Percentiles rank a stretch among this genome's conserved stretches.
phyloP scores from a whole-genome alignment of 2,329 filamentous ascomycete genomes.

The Amauroascus niger region DNA sequence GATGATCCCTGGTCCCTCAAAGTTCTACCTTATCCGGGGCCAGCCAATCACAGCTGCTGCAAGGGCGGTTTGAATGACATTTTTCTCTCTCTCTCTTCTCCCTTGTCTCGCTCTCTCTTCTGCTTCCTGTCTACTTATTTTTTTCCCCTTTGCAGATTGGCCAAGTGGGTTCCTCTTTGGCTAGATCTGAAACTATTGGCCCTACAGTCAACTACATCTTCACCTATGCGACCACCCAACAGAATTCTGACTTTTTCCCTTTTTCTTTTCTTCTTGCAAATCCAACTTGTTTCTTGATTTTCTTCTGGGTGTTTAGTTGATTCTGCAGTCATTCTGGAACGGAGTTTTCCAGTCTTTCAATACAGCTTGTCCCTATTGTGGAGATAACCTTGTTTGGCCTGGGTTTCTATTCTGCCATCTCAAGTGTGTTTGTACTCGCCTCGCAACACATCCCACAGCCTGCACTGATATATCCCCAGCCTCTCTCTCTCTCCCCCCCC shows the following conservation, averaged over 20 bases:
- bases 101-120: background rate
- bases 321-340: too few species aligned
- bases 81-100: background rate
- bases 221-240: too few species aligned
- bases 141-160: too few species aligned
- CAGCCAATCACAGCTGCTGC: conserved; percentile 6
- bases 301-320: too few species aligned
- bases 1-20: background rate
- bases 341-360: too few species aligned
- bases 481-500: background rate
- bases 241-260: too few species aligned
- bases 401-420: background rate
- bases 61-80: background rate
- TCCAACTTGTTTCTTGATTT: too few species aligned
- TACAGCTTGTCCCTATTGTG: background rate
- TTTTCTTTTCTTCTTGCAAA: too few species aligned
- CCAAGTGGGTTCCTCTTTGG: too few species aligned
- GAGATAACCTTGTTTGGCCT: background rate
- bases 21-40: conserved; percentile 4
- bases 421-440: background rate
- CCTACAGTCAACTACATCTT: too few species aligned
- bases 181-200: too few species aligned
- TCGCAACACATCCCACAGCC: background rate
- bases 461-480: background rate
- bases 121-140: background rate